Percentiles rank a stretch among this genome's conserved stretches.
Conservation (phyloP, 768 basidiomycete species). For the Xanthoconium stramineum region DNA sequence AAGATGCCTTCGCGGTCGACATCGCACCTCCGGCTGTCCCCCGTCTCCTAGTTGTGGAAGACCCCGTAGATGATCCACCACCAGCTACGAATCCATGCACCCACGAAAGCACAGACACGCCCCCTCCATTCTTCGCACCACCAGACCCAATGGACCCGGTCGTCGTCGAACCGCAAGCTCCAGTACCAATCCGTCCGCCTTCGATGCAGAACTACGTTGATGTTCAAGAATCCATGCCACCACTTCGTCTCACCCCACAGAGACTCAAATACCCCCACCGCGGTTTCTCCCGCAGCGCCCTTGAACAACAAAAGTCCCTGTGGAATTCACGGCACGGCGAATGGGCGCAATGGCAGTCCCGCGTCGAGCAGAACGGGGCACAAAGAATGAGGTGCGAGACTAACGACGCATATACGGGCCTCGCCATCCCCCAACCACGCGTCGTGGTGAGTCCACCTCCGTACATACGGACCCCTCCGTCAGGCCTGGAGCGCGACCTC, state of each 20-base stretch:
- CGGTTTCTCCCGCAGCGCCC: conserved; percentile 60
- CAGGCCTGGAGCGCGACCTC: conserved; percentile 33
- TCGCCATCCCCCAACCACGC: conserved; percentile 8
- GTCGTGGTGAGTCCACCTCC: conserved; percentile 9
- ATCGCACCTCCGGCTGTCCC: not conserved
- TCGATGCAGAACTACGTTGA: conserved; percentile 2
- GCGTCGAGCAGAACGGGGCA: conserved; percentile 4
- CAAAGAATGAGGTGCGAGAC: not conserved
- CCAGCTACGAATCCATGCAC: conserved; percentile 12
- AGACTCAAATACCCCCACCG: conserved; percentile 52
- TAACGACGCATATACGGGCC: conserved; percentile 28
- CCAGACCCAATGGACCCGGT: conserved; percentile 17
- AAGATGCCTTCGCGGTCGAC: conserved; percentile 7
- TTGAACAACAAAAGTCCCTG: conserved; percentile 58
- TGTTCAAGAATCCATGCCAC: not conserved
- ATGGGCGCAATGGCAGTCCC: conserved; percentile 40
- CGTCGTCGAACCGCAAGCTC: conserved; percentile 16
- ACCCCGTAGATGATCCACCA: not conserved
- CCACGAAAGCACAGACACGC: conserved; percentile 9
- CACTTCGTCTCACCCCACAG: conserved; percentile 17
- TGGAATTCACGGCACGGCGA: conserved; percentile 57
- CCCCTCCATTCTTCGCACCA: conserved; percentile 9
- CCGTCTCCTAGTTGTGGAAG: not conserved
- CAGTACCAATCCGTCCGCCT: conserved; percentile 22
- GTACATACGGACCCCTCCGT: conserved; percentile 20